Evolutionary conservation across 2,329 filamentous ascomycete genomes (phyloP).

Genomic region (Boeremia exigua): DNA sequence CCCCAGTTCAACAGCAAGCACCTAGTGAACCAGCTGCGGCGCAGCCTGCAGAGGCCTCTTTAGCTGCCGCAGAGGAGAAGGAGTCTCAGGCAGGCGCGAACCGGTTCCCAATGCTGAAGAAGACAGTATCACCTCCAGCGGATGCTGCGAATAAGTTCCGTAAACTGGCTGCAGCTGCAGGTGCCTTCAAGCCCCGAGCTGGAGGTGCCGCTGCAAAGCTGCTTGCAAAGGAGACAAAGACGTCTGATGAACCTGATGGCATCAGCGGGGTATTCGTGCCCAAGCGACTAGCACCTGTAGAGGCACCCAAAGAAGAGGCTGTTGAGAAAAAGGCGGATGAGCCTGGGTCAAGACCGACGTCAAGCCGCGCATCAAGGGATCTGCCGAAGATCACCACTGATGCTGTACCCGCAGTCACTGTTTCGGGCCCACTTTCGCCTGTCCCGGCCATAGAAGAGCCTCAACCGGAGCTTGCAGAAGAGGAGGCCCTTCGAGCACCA

Average conservation of each 20-base stretch:
- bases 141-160: conserved; percentile 78
- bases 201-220: conserved; percentile 86
- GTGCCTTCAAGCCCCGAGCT: conserved; percentile 82
- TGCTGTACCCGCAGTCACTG: conserved; percentile 42
- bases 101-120: conserved; percentile 89
- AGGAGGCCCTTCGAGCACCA: conserved; percentile 47
- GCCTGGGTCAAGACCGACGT: conserved; percentile 21
- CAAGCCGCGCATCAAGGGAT: conserved; percentile 39
- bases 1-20: conserved; percentile 9
- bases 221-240: conserved; percentile 62
- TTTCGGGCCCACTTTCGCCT: conserved; percentile 41
- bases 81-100: conserved; percentile 61
- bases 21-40: conserved; percentile 13
- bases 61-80: conserved; percentile 43
- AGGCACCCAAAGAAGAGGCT: conserved; percentile 32
- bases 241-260: conserved; percentile 78
- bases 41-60: conserved; percentile 9
- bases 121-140: conserved; percentile 60
- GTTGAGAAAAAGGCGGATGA: conserved; percentile 36
- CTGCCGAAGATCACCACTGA: conserved; percentile 40
- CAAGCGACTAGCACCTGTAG: conserved; percentile 46
- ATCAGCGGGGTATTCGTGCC: conserved; percentile 89
- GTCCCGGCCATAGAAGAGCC: conserved; percentile 21
- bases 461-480: conserved; percentile 17
- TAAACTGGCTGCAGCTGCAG: conserved; percentile 74